phyloP scores from a whole-genome alignment of 805 yeast genomes.

The Saccharomyces eubayanus region DNA sequence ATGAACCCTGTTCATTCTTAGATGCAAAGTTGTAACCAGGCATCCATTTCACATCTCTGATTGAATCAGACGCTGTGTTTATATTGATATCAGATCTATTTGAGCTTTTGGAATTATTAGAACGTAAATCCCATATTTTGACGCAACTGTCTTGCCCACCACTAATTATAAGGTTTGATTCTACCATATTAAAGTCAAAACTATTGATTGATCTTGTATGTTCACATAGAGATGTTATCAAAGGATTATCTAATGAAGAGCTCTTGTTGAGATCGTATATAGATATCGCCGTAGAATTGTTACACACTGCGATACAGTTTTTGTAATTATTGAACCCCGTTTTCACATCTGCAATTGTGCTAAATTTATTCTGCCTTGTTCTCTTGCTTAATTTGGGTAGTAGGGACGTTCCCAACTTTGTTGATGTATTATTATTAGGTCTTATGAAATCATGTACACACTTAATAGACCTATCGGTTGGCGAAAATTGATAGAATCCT shows the following conservation, averaged over 20 bases:
- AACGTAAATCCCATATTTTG: conserved; percentile 59
- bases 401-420: conserved; percentile 4
- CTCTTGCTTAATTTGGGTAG: conserved; percentile 12
- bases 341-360: conserved; percentile 31
- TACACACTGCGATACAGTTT: conserved; percentile 27
- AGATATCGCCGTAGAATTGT: conserved; percentile 28
- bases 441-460: conserved; percentile 18
- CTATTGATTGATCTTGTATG: conserved; percentile 32
- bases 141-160: conserved; percentile 80
- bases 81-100: conserved; percentile 25
- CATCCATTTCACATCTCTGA: conserved; percentile 47
- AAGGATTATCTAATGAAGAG: conserved; percentile 13
- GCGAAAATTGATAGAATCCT: conserved; percentile 23
- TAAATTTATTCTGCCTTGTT: conserved; percentile 20
- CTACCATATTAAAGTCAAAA: conserved; percentile 30
- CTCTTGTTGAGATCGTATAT: conserved; percentile 27
- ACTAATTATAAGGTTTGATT: conserved; percentile 37
- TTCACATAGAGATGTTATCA: conserved; percentile 22
- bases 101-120: conserved; percentile 37
- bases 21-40: conserved; percentile 35
- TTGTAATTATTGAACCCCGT: conserved; percentile 27
- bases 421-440: conserved; percentile 2
- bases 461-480: conserved; percentile 12
- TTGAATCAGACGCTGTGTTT: conserved; percentile 61
- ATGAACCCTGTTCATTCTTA: conserved; percentile 25